Evolutionary conservation across 306 rosid genomes (phyloP), one percentile per base, ranked within the genome.

Genomic region (Sphenostylis stenocarpa): DNA sequence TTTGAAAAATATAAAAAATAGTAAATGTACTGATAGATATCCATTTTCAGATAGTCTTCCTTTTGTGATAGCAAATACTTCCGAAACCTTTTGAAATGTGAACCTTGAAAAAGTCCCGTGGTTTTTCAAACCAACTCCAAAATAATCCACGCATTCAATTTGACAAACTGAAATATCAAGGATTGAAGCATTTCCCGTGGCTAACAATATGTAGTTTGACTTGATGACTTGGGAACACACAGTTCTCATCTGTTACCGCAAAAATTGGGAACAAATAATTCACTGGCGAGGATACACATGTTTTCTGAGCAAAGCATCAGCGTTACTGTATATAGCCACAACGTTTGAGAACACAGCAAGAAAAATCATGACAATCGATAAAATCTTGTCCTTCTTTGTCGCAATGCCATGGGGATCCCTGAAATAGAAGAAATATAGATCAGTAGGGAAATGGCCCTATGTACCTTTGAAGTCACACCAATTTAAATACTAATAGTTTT

Each of bases 351-450:
- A 86, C 51, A 91, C 93, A n/a, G 97, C 98, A 24, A 91, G 86
- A 70, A 77, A 86, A 80, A 93, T 91, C 98, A 89, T 93, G 28
- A 88, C 72, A 34, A 88, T 6, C 3, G 95, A 83, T 79, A 89
- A 84, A 70, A 88, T 77, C 86, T 88, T 93, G 83, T 93, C 97
- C 85, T 86, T 89, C 86, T 84, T 86, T 2, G 89, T 84, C 62
- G 98, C 97, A 39, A 91, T 89, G 66, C 84, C 73, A 76, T 85
- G 83, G 2, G 79, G 83, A 78, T 93, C 98, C 90, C 98, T 93
- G 88, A 52, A 66, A 71, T 29, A 75, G 2, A 7, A 62, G 19
- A 75, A 69, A 48, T 33, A 62, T 13, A 47, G 10, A 66, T 73
- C 10, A 45, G 68, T 16, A 39, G 7, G 19, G 74, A 23, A 67